phyloP scores from a whole-genome alignment of 495 filamentous ascomycete genomes.

The Venustampulla echinocandica region DNA sequence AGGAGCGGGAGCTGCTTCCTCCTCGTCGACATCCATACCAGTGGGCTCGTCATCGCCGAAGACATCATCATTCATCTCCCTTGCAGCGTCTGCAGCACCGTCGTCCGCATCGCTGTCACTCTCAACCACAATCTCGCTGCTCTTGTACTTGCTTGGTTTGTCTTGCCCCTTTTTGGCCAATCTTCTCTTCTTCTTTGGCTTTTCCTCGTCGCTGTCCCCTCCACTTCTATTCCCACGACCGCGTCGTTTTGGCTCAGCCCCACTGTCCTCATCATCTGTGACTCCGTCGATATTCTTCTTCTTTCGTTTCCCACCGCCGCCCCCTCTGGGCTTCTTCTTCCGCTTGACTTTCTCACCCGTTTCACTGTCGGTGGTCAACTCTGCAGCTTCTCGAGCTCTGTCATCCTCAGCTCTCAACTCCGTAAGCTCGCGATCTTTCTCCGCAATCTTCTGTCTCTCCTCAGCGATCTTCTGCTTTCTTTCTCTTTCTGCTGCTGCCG shows the following conservation, averaged over 20 bases:
- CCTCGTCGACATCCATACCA: conserved; percentile 24
- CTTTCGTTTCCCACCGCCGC: conserved; percentile 49
- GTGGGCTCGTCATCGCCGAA: conserved; percentile 15
- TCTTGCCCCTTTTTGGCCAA: conserved; percentile 42
- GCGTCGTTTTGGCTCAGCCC: conserved; percentile 28
- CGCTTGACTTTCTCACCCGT: conserved; percentile 69
- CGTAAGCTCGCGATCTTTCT: conserved; percentile 63
- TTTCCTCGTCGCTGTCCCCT: conserved; percentile 43
- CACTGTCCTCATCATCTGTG: conserved; percentile 37
- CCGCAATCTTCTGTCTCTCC: conserved; percentile 69
- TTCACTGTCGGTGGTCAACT: conserved; percentile 65
- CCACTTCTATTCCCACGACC: conserved; percentile 25
- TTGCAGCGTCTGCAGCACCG: conserved; percentile 32
- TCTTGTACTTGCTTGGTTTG: conserved; percentile 60
- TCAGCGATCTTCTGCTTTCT: conserved; percentile 68
- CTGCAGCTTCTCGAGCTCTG: conserved; percentile 53
- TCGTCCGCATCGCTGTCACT: conserved; percentile 52
- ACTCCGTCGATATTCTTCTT: conserved; percentile 52
- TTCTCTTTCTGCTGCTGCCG: conserved; percentile 57
- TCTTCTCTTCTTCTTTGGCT: conserved; percentile 51
- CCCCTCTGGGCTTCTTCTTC: conserved; percentile 50
- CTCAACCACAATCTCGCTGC: conserved; percentile 69
- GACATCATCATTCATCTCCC: conserved; percentile 34
- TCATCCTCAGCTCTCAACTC: conserved; percentile 67
- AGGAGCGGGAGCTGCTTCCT: conserved; percentile 20